Evolutionary conservation across 306 rosid species (phyloP).

Genomic region (Malus domestica): ASM211411v1 NC_041802.1:22994501-22995000

Average conservation of each 20-base stretch:
- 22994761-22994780: not conserved
- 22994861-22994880: conserved; percentile 21
- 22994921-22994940: conserved; percentile 19
- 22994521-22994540: conserved; percentile 22
- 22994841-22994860: not conserved
- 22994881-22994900: conserved; percentile 18
- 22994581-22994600: conserved; percentile 29
- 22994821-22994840: not conserved
- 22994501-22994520: not conserved
- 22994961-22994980: conserved; percentile 9
- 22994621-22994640: not conserved
- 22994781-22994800: not conserved
- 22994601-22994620: not conserved
- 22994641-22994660: not conserved
- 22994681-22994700: too few species aligned
- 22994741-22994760: too few species aligned
- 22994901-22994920: conserved; percentile 27
- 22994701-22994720: too few species aligned
- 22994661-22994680: not conserved
- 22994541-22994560: conserved; percentile 29
- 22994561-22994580: conserved; percentile 24
- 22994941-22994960: not conserved
- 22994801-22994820: too few species aligned
- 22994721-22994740: too few species aligned
- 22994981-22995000: conserved; percentile 25